These are phyloP conservation scores for Globisporangium irregulare DNA, from an alignment of 352 stramenopile genomes.

Conservation along the genomic window DNA sequence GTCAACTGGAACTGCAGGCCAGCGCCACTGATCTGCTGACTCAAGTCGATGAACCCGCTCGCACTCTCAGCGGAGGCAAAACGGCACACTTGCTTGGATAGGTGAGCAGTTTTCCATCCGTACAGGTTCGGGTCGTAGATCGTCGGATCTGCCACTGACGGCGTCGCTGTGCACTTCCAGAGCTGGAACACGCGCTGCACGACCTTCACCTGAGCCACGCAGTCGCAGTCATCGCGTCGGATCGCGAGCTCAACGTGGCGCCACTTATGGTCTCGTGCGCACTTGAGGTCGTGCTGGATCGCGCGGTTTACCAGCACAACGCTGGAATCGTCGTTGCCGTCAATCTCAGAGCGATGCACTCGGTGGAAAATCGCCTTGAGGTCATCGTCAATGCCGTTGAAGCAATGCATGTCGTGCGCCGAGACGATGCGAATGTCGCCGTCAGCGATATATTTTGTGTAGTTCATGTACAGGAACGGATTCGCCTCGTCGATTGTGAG, in stretches of 20 bases:
- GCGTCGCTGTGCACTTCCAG: slow-evolving; percentile 89
- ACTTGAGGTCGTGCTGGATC: slow-evolving; percentile 74
- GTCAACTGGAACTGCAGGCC: slow-evolving; percentile 64
- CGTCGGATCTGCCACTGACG: slow-evolving; percentile 22
- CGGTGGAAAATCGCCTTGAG: slow-evolving; percentile 55
- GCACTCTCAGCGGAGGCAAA: slow-evolving; percentile 34
- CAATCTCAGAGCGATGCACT: slow-evolving; percentile 5
- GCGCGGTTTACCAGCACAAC: slow-evolving; percentile 57
- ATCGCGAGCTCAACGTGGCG: slow-evolving; percentile 85
- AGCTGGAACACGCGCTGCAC: slow-evolving; percentile 90
- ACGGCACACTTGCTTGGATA: slow-evolving; percentile 45
- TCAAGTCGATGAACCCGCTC: slow-evolving; percentile 26
- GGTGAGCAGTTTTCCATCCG: slow-evolving; percentile 54
- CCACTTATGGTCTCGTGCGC: slow-evolving; percentile 94
- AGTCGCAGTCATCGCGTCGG: slow-evolving; percentile 91
- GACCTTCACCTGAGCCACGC: slow-evolving; percentile 80
- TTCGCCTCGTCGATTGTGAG: slow-evolving; percentile 63
- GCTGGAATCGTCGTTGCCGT: neutral
- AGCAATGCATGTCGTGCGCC: slow-evolving; percentile 90
- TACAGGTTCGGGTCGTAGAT: slow-evolving; percentile 47
- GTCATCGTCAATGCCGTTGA: slow-evolving; percentile 85
- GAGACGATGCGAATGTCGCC: slow-evolving; percentile 87
- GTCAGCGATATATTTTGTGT: slow-evolving; percentile 90
- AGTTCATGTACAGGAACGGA: slow-evolving; percentile 61
- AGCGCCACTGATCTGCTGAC: slow-evolving; percentile 17